Base-by-base conservation (phyloP, 768 basidiomycete genomes). In the Kwoniella pini region DNA sequence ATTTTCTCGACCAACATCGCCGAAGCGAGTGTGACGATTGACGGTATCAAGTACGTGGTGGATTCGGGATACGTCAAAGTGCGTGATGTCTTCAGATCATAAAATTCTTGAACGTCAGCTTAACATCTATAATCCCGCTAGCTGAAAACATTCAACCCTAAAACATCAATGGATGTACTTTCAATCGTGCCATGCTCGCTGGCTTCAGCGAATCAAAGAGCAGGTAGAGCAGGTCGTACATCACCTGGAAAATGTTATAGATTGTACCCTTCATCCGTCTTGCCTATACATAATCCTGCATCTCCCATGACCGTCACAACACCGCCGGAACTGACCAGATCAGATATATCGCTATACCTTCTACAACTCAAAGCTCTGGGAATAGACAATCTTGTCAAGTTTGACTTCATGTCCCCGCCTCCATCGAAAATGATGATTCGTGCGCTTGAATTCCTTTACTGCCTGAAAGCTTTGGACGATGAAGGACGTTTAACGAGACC, bases 21-120 rank as follows among this genome's bases (percentile, higher is more conserved):
- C 15, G 96, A 99, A 80, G 94, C 96, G 15, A 93, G 90, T 74
- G 89, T 99, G 22, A 99, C 96, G 0, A 97, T 99, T 57, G 91
- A 97, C 40, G 93, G 94, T 2, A 87, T 98, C 62, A 88, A 88
- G 66, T 98, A 87, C 71, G 94, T 99, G 13, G 83, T 98, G 2
- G 96, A 99, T 71, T 87, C 86, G 60, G 96, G 96, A 15, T 92
- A 92, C 71, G 94, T 96, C 64, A 99, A 99, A 85, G 92, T 91
- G 67, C n/a, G n/a, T n/a, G n/a, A n/a, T n/a, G n/a, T n/a, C 33
- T 36, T 36, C 7, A 36, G 40, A 42, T 42, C 19, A 17, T 19
- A 12, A 42, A 19, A 5, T 12, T 15, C 45, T 48, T 19, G 43
- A 13, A 10, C 24, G 28, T 42, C 6, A 5, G n/a, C 22, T 54